phyloP scores from a whole-genome alignment of 2,329 filamentous ascomycete species.

The Torrubiellomyces zombiae region DNA sequence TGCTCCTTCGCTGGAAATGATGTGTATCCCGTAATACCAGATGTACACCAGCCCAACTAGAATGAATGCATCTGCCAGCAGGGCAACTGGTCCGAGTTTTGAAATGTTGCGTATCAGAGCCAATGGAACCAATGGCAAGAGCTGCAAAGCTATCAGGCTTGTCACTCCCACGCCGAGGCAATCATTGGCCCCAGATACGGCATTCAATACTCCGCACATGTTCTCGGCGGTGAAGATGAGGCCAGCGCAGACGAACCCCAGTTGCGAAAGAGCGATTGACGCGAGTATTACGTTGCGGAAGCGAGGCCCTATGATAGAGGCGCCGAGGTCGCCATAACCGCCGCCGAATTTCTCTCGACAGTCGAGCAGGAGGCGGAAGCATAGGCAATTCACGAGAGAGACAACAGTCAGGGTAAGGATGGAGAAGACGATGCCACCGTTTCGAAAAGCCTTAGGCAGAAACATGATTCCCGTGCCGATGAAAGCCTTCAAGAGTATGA shows the following conservation, averaged over 20 bases:
- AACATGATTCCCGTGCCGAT: conserved; percentile 74
- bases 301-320: conserved; percentile 43
- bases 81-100: conserved; percentile 51
- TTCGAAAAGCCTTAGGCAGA: conserved; percentile 61
- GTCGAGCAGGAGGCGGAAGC: conserved; percentile 55
- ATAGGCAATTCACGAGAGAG: conserved; percentile 49
- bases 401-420: conserved; percentile 50
- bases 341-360: conserved; percentile 48
- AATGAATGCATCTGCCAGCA: conserved; percentile 58
- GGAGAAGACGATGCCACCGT: conserved; percentile 62
- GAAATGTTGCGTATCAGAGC: conserved; percentile 59
- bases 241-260: conserved; percentile 64
- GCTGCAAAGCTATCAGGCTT: conserved; percentile 48
- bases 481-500: conserved; percentile 64
- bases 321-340: conserved; percentile 59
- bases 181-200: conserved; percentile 32
- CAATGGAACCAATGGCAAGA: conserved; percentile 47
- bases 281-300: conserved; percentile 50
- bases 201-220: conserved; percentile 47
- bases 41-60: conserved; percentile 55
- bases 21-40: conserved; percentile 50
- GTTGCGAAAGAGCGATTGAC: conserved; percentile 57
- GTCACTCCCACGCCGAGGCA: conserved; percentile 34
- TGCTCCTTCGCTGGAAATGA: conserved; percentile 37
- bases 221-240: conserved; percentile 68